Base-by-base conservation (phyloP, 805 yeast genomes). In the Kurtzmaniella fragi region DNA sequence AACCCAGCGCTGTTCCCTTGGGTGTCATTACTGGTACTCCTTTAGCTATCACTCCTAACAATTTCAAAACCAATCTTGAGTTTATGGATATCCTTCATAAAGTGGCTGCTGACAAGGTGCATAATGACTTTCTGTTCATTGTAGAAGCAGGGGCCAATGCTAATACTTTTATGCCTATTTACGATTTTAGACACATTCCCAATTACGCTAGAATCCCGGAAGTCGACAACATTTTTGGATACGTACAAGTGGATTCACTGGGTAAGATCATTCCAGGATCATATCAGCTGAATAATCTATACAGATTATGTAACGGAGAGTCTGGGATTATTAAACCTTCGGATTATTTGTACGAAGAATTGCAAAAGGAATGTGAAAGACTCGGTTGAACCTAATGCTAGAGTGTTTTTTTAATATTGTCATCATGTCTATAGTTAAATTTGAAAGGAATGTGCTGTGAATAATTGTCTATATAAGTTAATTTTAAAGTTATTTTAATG, bases 201-300 rank as follows among this genome's bases (percentile, higher is more conserved):
- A 62, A 73, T 16, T 77, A 73, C 43, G 82, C 82, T 27, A 67
- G 93, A 46, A 74, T 72, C 11, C 87, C 91, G 1, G 84, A 80
- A 15, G 73, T 82, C 7, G 86, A 82, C 44, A 84, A 82, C 48
- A 77, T 79, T 2, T 66, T 78, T 37, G 95, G 95, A 1, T 82
- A 80, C 50, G 80, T 84, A 8, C 71, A 72, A 45, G 83, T 85
- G 2, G 74, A 74, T 45, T 57, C 45, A 1, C 53, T 67, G 2
- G 84, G 86, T 1, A 64, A 67, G 32, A 82, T 86, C 42, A 62
- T 77, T 2, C 66, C 67, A 1, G 72, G 61, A 1, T 64, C 78
- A 14, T 86, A 78, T 48, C 78, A 84, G 53, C 50, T 58, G 4
- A 85, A 86, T 53, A 50, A 58, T 13, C 62, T 80, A 70, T 85